Percentiles rank a stretch among this genome's conserved stretches.
phyloP scores from a whole-genome alignment of 345 rosid genomes.

The Bruguiera parviflora region DNA sequence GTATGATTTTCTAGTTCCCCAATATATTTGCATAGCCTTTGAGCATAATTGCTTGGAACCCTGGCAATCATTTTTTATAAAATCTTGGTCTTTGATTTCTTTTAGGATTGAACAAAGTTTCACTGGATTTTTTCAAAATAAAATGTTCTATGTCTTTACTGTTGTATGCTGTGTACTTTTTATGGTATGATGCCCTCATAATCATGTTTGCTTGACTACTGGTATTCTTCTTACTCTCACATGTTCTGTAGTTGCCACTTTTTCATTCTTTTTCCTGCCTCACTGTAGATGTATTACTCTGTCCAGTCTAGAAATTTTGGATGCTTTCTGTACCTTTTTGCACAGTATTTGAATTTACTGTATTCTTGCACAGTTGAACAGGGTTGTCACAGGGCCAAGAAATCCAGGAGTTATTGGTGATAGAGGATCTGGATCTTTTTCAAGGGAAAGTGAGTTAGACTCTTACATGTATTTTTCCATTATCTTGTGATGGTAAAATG shows the following conservation, averaged over 20 bases:
- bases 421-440: constrained; percentile 89
- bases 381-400: constrained; percentile 90
- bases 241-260: background rate
- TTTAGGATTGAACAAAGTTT: no score
- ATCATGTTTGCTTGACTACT: background rate
- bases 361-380: constrained; percentile 58
- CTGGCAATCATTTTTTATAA: no score
- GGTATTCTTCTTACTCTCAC: background rate
- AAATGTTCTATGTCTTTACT: background rate
- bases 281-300: background rate
- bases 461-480: background rate
- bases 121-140: no score
- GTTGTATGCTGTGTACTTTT: background rate
- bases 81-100: no score
- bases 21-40: no score
- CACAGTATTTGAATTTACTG: constrained; percentile 6
- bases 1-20: no score
- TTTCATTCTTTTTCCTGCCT: background rate
- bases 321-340: background rate
- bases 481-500: background rate
- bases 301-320: background rate
- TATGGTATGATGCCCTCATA: background rate
- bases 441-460: constrained; percentile 89
- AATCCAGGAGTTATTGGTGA: constrained; percentile 94
- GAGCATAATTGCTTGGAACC: no score